Evolutionary conservation across 2,329 filamentous ascomycete species (phyloP), one percentile per base, ranked within the genome.

Genomic region (Rhinocladiella similis): DNA sequence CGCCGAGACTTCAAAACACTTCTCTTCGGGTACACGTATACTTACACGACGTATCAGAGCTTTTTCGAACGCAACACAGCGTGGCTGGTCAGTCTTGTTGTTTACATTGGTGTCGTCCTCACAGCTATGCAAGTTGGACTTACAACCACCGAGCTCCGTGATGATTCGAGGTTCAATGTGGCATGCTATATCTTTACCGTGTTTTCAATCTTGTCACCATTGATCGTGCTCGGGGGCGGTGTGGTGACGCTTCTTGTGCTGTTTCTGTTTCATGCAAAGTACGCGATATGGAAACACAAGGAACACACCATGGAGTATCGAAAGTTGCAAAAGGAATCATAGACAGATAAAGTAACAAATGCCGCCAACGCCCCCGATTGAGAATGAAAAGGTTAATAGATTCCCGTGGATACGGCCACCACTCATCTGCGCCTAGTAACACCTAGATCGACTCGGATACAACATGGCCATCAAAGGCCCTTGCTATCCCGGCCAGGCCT

Each of bases 131-230:
- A 72, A 53, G 67, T 69, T 13, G 69, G 68, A 1, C 62, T 70
- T 13, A 66, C 60, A 4, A 69, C 64, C 3, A 59, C 63, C 3
- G n/a, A 36, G 5, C 50, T 72, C 1, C 13, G 36, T 9, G 14
- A 66, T 0, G 76, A 71, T 57, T 16, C 57, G 0, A 52, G 60
- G 0, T 83, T 82, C 61, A 72, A 77, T 61, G 49, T 54, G 7
- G 76, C 72, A 1, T 73, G 74, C 1, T 78, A 77, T 56, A 77
- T 75, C 1, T 80, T 82, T 54, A 74, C 75, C 3, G 65, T 80
- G 5, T 80, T 82, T 53, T 70, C 75, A 0, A 77, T 81, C 25
- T n/a, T 79, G 14, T 16, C 18, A 1, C 41, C 41, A 5, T 13
- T 43, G 41, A 18, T 43, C 19, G 16, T 39, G 5, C 36, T 39